A percentile compares a stretch with the other conserved stretches of the same genome.
Conservation (phyloP, 2,329 filamentous ascomycete genomes). For the Paracorniculantispora psalliotae region DNA sequence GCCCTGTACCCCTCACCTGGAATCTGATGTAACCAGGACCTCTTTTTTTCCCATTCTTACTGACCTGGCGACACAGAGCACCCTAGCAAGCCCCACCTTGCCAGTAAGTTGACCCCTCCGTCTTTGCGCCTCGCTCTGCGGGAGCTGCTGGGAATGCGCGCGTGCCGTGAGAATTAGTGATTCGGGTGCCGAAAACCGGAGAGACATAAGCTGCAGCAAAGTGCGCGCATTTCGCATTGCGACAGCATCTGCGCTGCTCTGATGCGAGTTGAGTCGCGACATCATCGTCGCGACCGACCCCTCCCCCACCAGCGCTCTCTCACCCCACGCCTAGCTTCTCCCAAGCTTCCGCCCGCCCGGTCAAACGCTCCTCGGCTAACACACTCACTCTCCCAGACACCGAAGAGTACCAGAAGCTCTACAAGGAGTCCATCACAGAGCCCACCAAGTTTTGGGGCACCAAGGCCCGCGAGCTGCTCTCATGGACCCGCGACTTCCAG, state of each 20-base stretch:
- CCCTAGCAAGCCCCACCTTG: slow-evolving; percentile 63
- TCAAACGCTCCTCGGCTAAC: slow-evolving; percentile 6
- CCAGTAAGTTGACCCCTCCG: slow-evolving; percentile 43
- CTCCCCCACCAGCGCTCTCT: slow-evolving; percentile 1
- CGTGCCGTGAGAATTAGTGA: background rate
- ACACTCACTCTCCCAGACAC: slow-evolving; percentile 38
- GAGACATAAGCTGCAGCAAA: too few relatives aligned
- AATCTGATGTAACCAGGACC: slow-evolving; percentile 10
- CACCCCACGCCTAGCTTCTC: slow-evolving; percentile 1
- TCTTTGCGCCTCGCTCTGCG: slow-evolving; percentile 4
- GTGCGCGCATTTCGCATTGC: too few relatives aligned
- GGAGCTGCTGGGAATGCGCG: background rate
- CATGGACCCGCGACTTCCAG: slow-evolving; percentile 87
- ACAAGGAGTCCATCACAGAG: slow-evolving; percentile 82
- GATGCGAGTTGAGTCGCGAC: background rate
- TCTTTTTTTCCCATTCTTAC: slow-evolving; percentile 10
- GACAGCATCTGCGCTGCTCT: background rate
- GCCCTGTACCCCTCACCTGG: background rate
- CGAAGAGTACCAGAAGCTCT: slow-evolving; percentile 63
- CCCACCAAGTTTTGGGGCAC: slow-evolving; percentile 87
- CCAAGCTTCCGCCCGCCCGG: slow-evolving; percentile 13
- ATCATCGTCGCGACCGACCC: background rate
- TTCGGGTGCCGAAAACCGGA: background rate
- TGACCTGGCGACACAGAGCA: slow-evolving; percentile 46
- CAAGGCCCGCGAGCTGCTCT: slow-evolving; percentile 80